Percentiles rank a stretch among this genome's conserved stretches.
Conservation (phyloP, 257 asterid genomes). For the Hygrophila difformis region DNA sequence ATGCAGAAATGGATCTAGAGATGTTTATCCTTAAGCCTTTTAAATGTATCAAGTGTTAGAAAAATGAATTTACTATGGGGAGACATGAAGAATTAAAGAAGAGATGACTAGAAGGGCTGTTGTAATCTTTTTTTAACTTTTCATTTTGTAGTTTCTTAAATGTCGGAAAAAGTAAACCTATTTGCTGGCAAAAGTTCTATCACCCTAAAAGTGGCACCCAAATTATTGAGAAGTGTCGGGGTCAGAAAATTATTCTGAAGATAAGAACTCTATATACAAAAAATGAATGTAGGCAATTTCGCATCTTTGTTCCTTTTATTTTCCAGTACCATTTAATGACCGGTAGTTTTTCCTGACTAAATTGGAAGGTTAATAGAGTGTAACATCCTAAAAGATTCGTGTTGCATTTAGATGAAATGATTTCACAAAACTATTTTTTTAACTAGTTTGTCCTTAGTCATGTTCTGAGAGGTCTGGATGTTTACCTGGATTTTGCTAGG, state of each 20-base stretch:
- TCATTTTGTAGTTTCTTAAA: slow-evolving; percentile 8
- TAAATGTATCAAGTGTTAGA: slow-evolving; percentile 2
- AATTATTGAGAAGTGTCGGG: slow-evolving; percentile 11
- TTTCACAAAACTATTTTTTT: not conserved
- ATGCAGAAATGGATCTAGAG: not conserved
- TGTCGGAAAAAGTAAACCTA: slow-evolving; percentile 12
- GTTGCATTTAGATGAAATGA: not conserved
- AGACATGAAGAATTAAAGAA: not conserved
- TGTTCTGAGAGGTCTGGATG: slow-evolving; percentile 5
- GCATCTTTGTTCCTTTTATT: slow-evolving; percentile 9
- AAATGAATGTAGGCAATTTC: slow-evolving; percentile 13
- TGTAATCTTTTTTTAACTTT: no score
- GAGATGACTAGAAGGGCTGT: not conserved
- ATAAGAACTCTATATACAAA: slow-evolving; percentile 19
- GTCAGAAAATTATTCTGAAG: slow-evolving; percentile 13
- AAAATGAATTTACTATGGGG: not conserved
- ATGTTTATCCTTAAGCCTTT: not conserved
- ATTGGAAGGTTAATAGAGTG: not conserved
- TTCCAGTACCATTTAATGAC: not conserved
- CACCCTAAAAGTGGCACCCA: slow-evolving; percentile 12
- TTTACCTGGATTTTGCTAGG: not conserved
- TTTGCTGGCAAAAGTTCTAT: slow-evolving; percentile 17
- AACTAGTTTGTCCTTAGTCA: not conserved
- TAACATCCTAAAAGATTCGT: not conserved
- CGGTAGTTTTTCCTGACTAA: not conserved